Evolutionary conservation across 2,329 filamentous ascomycete species (phyloP), one percentile per base, ranked within the genome.

Genomic region (Pezicula neosporulosa): DNA sequence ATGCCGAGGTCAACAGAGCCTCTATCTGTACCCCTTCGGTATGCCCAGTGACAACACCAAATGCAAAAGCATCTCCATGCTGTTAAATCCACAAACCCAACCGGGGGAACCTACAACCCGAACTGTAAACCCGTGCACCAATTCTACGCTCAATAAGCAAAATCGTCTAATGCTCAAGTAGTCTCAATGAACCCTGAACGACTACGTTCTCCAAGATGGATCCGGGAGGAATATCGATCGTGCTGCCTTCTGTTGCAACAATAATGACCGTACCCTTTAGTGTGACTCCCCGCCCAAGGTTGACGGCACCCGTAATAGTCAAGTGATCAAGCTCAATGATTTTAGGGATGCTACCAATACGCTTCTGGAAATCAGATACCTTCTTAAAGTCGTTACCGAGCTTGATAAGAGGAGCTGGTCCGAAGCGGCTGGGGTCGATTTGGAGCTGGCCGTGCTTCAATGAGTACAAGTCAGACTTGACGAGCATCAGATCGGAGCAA

Each of bases 331-430:
- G 83, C 77, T 95, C 90, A 60, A 94, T 84, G 63, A 95, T 92
- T 81, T 90, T 92, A 67, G 90, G 90, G 65, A 95, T 95, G 58
- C 86, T 90, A 10, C 87, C 81, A 62, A 95, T 92, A 69, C 87
- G 87, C 74, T 90, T 86, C 77, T 91, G 87, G 82, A 95, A 95
- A 78, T 91, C 94, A 1, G 93, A 97, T 37, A 99, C 94, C 86
- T 99, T 99, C 88, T 99, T 99, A 85, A 99, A 99, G 81, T 99
- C 94, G 67, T 85, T 86, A 64, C 94, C 94, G 49, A 99, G 88
- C 87, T 99, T 99, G 82, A 99, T 99, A 63, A 99, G 82, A 51
- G 94, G 94, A 45, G 94, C 93, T 63, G 94, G 92, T 60, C 94
- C 94, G 73, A 99, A 97, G 62, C 94, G 90, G 78, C 86, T 92